Evolutionary conservation across 768 basidiomycete genomes (phyloP).

Genomic region (Auriculariales sp.): DNA sequence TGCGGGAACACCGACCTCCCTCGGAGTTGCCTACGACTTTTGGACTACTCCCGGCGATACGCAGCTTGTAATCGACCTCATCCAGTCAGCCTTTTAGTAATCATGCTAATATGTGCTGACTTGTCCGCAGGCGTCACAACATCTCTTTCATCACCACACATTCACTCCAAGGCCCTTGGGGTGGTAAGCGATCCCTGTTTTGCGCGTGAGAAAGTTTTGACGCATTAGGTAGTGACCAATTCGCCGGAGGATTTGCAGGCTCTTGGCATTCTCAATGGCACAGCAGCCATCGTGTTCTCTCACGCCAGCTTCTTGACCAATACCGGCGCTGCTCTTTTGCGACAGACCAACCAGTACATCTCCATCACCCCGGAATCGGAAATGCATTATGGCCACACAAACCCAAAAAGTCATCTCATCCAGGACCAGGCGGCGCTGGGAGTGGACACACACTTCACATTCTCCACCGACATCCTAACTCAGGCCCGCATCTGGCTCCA

Average conservation of each 20-base stretch:
- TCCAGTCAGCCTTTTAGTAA: too few species aligned
- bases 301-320: neutral
- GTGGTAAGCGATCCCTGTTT: neutral
- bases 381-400: neutral
- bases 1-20: too few species aligned
- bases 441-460: neutral
- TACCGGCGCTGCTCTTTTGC: neutral
- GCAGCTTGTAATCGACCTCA: too few species aligned
- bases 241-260: neutral
- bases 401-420: neutral
- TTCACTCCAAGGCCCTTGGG: neutral
- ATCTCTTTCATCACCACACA: neutral
- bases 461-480: neutral
- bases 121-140: too few species aligned
- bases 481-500: conserved; percentile 1
- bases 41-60: too few species aligned
- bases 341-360: neutral
- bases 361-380: neutral
- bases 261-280: neutral
- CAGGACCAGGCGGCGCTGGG: neutral
- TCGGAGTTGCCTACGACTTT: too few species aligned
- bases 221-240: neutral
- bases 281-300: neutral
- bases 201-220: neutral
- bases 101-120: too few species aligned